Percentiles rank a stretch among this genome's conserved stretches.
These are phyloP conservation scores for Brassica juncea DNA, from an alignment of 345 rosid species.

Conservation along the genomic window DNA sequence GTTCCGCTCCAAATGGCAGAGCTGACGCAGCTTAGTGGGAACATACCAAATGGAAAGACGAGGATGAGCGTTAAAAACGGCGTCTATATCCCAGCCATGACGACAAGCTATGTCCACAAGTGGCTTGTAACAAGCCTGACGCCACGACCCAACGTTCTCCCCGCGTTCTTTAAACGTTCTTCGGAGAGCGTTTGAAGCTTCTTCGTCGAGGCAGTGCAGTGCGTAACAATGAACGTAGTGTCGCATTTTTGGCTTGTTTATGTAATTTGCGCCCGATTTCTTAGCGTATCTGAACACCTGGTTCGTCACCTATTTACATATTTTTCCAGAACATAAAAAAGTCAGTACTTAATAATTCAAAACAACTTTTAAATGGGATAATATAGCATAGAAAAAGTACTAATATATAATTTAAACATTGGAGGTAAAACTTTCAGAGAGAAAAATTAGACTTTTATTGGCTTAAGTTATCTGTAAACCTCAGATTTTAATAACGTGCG, in stretches of 20 bases:
- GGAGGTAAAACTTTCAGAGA: not conserved
- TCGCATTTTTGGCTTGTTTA: conserved; percentile 99
- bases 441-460: not conserved
- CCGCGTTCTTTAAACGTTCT: conserved; percentile 87
- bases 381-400: not conserved
- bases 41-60: conserved; percentile 96
- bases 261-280: conserved; percentile 92
- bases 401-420: not conserved
- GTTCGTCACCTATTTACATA: conserved; percentile 69
- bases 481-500: conserved; percentile 26
- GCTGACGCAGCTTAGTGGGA: conserved; percentile 94
- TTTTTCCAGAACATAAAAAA: not conserved
- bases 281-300: conserved; percentile 95
- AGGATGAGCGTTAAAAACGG: conserved; percentile 82
- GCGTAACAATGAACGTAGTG: conserved; percentile 99
- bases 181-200: conserved; percentile 73
- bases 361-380: not conserved
- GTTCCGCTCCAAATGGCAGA: conserved; percentile 79
- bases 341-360: not conserved
- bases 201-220: conserved; percentile 89
- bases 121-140: conserved; percentile 95
- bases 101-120: conserved; percentile 78
- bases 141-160: conserved; percentile 96
- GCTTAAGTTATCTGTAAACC: conserved; percentile 12
- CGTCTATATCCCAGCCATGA: conserved; percentile 96